Evolutionary conservation across 164 flowering plant species (phyloP).

Genomic region (Saururus chinensis): DNA sequence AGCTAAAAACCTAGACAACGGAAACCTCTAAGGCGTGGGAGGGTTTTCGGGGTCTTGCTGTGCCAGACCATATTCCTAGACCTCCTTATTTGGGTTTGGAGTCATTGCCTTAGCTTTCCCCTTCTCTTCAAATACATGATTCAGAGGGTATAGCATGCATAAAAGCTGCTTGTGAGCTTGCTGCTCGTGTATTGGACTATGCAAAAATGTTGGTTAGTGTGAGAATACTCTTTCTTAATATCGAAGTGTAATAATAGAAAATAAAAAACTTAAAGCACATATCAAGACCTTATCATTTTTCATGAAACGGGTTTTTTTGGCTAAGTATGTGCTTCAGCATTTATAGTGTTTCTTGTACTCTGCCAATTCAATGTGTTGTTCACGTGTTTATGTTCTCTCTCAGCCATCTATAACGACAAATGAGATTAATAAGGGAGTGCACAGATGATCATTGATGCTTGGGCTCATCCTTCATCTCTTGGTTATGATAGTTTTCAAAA

Average conservation of each 20-base stretch:
- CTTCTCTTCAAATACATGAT: conserved; percentile 63
- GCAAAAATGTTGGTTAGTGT: no score
- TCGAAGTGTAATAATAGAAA: background rate
- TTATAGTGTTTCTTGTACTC: background rate
- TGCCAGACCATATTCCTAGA: conserved; percentile 68
- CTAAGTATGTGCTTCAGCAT: background rate
- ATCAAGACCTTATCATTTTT: background rate
- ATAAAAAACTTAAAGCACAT: no score
- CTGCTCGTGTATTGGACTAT: no score
- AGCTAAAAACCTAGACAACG: conserved; percentile 23
- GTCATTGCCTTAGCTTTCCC: conserved; percentile 55
- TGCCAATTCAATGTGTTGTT: background rate
- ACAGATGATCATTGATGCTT: conserved; percentile 93
- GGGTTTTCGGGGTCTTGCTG: conserved; percentile 80
- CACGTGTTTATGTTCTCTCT: conserved; percentile 2
- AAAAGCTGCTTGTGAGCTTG: no score
- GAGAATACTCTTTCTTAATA: background rate
- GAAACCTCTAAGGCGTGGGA: conserved; percentile 69
- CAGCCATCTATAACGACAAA: conserved; percentile 91
- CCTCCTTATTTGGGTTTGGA: conserved; percentile 70
- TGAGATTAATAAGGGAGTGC: no score
- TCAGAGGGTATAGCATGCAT: no score
- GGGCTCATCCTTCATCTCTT: conserved; percentile 97
- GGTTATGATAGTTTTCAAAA: conserved; percentile 97
- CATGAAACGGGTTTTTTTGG: background rate